Evolutionary conservation across 805 yeast species (phyloP).

Genomic region (Brettanomyces bruxellensis): DNA sequence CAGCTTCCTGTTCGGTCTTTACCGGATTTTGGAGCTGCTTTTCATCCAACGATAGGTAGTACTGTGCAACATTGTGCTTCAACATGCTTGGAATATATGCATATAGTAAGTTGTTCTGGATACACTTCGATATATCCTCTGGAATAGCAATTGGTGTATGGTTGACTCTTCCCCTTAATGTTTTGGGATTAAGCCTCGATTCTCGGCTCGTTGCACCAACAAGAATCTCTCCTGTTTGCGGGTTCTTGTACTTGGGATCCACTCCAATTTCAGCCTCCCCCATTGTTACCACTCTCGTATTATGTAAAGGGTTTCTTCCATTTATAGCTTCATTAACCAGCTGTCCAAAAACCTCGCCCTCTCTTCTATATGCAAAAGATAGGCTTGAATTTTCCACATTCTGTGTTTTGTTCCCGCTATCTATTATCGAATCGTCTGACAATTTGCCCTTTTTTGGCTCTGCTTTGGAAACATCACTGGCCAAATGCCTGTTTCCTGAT

Average conservation of each 20-base stretch:
- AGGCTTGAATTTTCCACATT: constrained; percentile 16
- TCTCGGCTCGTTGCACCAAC: constrained; percentile 37
- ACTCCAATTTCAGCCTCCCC: constrained; percentile 26
- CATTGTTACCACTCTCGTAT: constrained; percentile 27
- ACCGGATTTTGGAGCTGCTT: constrained; percentile 40
- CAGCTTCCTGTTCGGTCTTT: constrained; percentile 45
- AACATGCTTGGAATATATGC: constrained; percentile 55
- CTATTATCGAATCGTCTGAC: constrained; percentile 5
- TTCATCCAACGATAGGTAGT: constrained; percentile 32
- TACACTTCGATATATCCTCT: constrained; percentile 41
- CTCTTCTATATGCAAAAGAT: constrained; percentile 27
- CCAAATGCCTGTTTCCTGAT: no score
- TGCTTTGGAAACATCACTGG: no score
- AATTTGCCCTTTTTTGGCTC: no score
- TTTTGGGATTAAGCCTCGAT: constrained; percentile 49
- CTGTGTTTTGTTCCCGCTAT: constrained; percentile 11
- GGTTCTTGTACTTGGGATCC: constrained; percentile 24
- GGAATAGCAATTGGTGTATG: constrained; percentile 50
- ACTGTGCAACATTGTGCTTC: constrained; percentile 42
- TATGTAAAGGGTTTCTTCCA: constrained; percentile 24
- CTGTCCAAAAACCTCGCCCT: constrained; percentile 34
- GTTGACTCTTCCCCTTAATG: constrained; percentile 47
- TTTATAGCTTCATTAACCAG: constrained; percentile 29
- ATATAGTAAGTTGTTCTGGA: constrained; percentile 54
- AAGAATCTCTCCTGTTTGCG: constrained; percentile 22